These are phyloP conservation scores for Colletotrichum lindemuthianum DNA, from an alignment of 2,329 filamentous ascomycete genomes.

Conservation along the genomic window DNA sequence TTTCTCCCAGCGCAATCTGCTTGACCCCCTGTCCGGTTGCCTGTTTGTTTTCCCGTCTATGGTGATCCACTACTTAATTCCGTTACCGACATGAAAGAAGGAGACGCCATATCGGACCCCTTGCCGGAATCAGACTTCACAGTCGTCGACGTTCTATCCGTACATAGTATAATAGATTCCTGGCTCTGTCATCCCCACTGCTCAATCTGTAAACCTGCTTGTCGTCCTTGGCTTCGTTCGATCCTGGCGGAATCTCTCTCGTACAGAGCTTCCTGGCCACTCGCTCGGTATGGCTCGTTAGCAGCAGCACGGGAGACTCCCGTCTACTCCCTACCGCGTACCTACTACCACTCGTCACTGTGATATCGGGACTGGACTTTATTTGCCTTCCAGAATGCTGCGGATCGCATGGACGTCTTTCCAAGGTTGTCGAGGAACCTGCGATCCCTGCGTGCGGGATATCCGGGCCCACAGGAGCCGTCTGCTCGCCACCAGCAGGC, in stretches of 20 bases:
- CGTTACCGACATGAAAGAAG: constrained; percentile 32
- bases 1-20: constrained; percentile 23
- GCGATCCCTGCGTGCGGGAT: constrained; percentile 1
- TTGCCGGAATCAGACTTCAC: constrained; percentile 30
- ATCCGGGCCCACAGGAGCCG: constrained; percentile 2
- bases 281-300: not conserved
- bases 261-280: not conserved
- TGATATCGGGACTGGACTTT: not conserved
- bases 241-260: not conserved
- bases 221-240: not conserved
- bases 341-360: no score
- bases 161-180: no score
- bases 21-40: constrained; percentile 21
- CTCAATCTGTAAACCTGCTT: not conserved
- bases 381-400: constrained; percentile 13
- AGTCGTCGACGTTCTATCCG: constrained; percentile 1
- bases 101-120: constrained; percentile 12
- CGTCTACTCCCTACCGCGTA: no score
- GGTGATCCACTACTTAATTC: constrained; percentile 30
- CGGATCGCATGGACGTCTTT: constrained; percentile 10
- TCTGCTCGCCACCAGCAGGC: no score
- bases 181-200: not conserved
- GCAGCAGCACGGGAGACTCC: no score
- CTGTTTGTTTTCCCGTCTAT: constrained; percentile 28
- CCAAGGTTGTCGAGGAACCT: constrained; percentile 1